Conservation (phyloP, 108 stramenopile species). For the Pseudonitzschia multiseries region DNA sequence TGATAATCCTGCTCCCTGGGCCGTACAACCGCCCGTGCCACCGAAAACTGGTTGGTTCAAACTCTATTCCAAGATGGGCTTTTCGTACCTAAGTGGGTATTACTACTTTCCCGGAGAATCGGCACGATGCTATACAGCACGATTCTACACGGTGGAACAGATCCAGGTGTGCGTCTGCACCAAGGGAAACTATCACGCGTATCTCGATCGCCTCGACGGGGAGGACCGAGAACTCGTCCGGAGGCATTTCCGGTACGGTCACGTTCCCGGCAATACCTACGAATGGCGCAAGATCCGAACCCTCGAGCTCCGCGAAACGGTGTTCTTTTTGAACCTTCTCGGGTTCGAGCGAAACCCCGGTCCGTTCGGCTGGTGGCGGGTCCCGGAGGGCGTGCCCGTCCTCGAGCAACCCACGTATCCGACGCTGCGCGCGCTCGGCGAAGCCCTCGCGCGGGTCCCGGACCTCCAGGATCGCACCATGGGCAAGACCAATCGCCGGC, state of each 20-base stretch:
- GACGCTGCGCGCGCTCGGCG: constrained; percentile 7
- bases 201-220: constrained; percentile 4
- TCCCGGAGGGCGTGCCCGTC: constrained; percentile 15
- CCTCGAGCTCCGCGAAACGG: constrained; percentile 9
- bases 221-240: constrained; percentile 1
- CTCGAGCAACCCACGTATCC: constrained; percentile 1
- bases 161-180: constrained; percentile 9
- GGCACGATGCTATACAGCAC: background rate
- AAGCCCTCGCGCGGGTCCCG: constrained; percentile 16
- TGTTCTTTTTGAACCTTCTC: constrained; percentile 15
- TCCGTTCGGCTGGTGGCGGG: constrained; percentile 4
- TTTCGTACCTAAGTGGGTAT: background rate
- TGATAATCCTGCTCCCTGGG: constrained; percentile 25
- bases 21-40: background rate
- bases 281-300: constrained; percentile 12
- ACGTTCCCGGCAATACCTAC: constrained; percentile 4
- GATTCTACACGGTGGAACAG: constrained; percentile 9
- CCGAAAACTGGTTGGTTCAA: background rate
- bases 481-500: constrained; percentile 9
- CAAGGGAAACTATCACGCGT: constrained; percentile 13
- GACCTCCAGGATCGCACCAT: constrained; percentile 16
- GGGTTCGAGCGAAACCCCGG: constrained; percentile 13
- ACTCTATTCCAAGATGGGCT: constrained; percentile 15
- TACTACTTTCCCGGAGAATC: constrained; percentile 23
- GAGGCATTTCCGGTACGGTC: background rate